These are phyloP conservation scores for Dalechampia spathulata DNA, from an alignment of 441 rosid genomes.

Conservation along the genomic window DNA sequence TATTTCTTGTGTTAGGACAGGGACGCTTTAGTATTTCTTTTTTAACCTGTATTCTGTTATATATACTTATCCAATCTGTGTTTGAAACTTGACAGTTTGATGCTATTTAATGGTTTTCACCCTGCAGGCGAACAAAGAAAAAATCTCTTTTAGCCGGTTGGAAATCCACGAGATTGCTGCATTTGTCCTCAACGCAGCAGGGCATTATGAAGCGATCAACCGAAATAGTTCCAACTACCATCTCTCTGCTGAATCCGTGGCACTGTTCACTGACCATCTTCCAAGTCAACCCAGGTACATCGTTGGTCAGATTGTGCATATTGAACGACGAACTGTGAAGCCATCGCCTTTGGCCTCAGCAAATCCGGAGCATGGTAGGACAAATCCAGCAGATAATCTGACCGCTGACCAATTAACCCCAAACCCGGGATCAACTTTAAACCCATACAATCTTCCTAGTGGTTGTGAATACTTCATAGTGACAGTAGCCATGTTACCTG, in stretches of 20 bases:
- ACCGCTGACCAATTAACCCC: constrained; percentile 42
- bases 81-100: neutral
- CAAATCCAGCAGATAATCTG: constrained; percentile 33
- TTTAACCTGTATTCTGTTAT: too few relatives aligned
- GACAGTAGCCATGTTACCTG: constrained; percentile 98
- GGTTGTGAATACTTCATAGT: constrained; percentile 94
- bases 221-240: constrained; percentile 70
- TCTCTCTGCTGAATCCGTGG: constrained; percentile 86
- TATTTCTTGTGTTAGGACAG: too few relatives aligned
- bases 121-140: constrained; percentile 84
- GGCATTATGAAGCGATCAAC: constrained; percentile 84
- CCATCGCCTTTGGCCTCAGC: constrained; percentile 28
- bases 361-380: constrained; percentile 26
- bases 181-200: constrained; percentile 71
- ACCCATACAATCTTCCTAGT: constrained; percentile 69
- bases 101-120: neutral
- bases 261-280: constrained; percentile 82
- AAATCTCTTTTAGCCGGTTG: constrained; percentile 75
- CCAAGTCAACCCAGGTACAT: constrained; percentile 73
- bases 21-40: too few relatives aligned
- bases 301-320: constrained; percentile 89
- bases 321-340: constrained; percentile 74
- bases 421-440: constrained; percentile 41
- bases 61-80: too few relatives aligned
- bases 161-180: constrained; percentile 95